A percentile compares a stretch with the other conserved stretches of the same genome.
These are phyloP conservation scores for Oryza coarctata DNA, from an alignment of 176 grass and related monocot species.

Conservation along the genomic window DNA sequence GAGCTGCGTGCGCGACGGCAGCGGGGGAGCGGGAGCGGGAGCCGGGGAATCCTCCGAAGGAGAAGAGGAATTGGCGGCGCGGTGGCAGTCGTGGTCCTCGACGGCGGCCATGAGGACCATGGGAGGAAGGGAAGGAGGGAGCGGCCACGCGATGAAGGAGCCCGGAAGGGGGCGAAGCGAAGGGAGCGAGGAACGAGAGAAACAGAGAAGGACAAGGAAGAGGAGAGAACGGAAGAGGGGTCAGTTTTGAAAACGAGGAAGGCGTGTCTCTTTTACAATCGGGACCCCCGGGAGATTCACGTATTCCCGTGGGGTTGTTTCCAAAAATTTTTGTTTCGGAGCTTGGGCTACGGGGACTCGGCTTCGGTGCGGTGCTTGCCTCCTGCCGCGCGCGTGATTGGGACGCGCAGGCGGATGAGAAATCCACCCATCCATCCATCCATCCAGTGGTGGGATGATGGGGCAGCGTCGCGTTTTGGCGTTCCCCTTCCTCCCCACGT, in stretches of 20 bases:
- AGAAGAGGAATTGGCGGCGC: background rate
- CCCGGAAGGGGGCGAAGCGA: slow-evolving; percentile 1
- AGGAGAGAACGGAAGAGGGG: background rate
- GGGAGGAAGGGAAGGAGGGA: background rate
- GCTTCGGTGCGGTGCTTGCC: background rate
- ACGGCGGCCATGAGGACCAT: slow-evolving; percentile 55
- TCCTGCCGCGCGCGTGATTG: slow-evolving; percentile 4
- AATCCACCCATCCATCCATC: too few relatives aligned
- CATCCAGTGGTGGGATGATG: background rate
- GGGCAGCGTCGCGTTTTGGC: background rate
- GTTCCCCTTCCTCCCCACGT: background rate
- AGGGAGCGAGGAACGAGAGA: background rate
- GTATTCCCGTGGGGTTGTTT: background rate
- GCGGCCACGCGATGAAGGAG: background rate
- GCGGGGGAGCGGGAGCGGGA: background rate
- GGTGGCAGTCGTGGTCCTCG: slow-evolving; percentile 9
- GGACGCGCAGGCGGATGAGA: background rate
- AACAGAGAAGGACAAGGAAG: background rate
- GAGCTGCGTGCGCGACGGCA: slow-evolving; percentile 27
- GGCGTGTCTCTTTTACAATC: background rate
- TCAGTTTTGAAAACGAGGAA: slow-evolving; percentile 38
- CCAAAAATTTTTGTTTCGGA: background rate
- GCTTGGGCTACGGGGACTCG: background rate
- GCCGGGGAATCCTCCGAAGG: background rate
- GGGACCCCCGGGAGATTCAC: background rate